Evolutionary conservation across 2,329 filamentous ascomycete genomes (phyloP).

Genomic region (Aspergillus pseudonomiae): DNA sequence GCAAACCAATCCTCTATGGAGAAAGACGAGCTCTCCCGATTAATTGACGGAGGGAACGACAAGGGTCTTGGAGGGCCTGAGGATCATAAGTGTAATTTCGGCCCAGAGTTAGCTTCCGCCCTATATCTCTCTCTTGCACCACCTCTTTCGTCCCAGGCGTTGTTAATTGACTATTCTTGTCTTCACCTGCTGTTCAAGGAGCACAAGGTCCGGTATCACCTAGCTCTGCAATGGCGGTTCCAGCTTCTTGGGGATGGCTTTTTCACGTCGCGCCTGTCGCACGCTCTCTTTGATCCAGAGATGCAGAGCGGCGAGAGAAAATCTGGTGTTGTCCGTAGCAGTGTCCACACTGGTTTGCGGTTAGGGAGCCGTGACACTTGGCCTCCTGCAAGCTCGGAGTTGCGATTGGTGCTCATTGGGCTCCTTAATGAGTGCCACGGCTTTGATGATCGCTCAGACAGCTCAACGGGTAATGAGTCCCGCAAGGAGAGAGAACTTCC

Average conservation of each 20-base stretch:
- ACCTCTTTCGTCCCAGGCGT: constrained; percentile 72
- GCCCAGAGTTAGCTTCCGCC: constrained; percentile 54
- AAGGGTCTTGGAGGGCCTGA: constrained; percentile 20
- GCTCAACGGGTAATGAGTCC: constrained; percentile 24
- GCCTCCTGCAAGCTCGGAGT: constrained; percentile 91
- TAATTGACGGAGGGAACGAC: constrained; percentile 30
- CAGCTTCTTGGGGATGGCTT: constrained; percentile 83
- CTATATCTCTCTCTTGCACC: constrained; percentile 73
- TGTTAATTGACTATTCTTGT: constrained; percentile 75
- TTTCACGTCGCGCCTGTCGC: constrained; percentile 77
- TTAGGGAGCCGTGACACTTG: constrained; percentile 80
- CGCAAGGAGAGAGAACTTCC: constrained; percentile 54
- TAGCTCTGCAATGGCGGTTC: constrained; percentile 76
- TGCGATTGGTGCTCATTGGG: constrained; percentile 86
- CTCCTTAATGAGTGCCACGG: constrained; percentile 76
- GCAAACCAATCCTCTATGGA: constrained; percentile 27
- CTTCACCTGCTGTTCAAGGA: constrained; percentile 75
- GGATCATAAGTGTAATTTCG: constrained; percentile 28
- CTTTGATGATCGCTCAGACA: constrained; percentile 27
- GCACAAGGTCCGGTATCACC: constrained; percentile 71
- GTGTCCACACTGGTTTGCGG: constrained; percentile 77
- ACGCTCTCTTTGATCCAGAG: constrained; percentile 82
- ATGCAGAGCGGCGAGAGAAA: constrained; percentile 76
- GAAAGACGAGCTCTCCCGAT: constrained; percentile 32
- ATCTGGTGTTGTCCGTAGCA: constrained; percentile 67